A percentile compares a stretch with the other conserved stretches of the same genome.
Conservation (phyloP, 2,329 filamentous ascomycete species). For the Leptographium lundbergii region DNA sequence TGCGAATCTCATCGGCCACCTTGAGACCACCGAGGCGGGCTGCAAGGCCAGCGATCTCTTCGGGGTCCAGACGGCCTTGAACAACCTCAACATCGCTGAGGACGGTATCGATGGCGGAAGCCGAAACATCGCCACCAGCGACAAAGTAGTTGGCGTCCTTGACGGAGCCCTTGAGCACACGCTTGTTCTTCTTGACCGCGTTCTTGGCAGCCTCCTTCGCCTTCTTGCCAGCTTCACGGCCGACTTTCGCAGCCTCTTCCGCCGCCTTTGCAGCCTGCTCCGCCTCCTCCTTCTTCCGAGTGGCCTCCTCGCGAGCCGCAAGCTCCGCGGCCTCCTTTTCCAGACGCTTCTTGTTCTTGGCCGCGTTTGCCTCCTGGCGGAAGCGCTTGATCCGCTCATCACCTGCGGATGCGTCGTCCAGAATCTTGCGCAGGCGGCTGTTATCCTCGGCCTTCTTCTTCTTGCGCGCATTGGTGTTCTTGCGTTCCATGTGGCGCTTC, state of each 20-base stretch:
- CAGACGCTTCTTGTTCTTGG: constrained; percentile 89
- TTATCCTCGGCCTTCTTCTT: constrained; percentile 99
- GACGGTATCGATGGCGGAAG: constrained; percentile 68
- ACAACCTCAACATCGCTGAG: constrained; percentile 77
- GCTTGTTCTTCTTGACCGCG: constrained; percentile 99
- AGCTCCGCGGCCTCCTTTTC: constrained; percentile 90
- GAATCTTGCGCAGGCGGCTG: constrained; percentile 72
- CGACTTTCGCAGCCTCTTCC: constrained; percentile 73
- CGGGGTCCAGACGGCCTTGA: constrained; percentile 77
- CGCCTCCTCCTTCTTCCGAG: constrained; percentile 72
- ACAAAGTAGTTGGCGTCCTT: constrained; percentile 99
- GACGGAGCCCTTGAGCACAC: constrained; percentile 81
- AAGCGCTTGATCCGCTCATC: constrained; percentile 98
- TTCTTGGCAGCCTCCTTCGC: constrained; percentile 98
- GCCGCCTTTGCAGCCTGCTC: constrained; percentile 69
- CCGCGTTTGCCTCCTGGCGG: constrained; percentile 77
- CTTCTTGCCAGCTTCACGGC: constrained; percentile 81
- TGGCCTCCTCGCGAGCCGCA: constrained; percentile 72
- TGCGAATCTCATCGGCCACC: constrained; percentile 74
- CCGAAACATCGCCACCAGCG: constrained; percentile 54
- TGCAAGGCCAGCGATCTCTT: constrained; percentile 78
- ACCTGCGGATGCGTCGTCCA: constrained; percentile 71
- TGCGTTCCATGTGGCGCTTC: constrained; percentile 95
- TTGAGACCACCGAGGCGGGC: constrained; percentile 69
- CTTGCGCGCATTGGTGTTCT: constrained; percentile 93